Base-by-base conservation (phyloP, 495 filamentous ascomycete genomes). In the Glarea lozoyensis region DNA sequence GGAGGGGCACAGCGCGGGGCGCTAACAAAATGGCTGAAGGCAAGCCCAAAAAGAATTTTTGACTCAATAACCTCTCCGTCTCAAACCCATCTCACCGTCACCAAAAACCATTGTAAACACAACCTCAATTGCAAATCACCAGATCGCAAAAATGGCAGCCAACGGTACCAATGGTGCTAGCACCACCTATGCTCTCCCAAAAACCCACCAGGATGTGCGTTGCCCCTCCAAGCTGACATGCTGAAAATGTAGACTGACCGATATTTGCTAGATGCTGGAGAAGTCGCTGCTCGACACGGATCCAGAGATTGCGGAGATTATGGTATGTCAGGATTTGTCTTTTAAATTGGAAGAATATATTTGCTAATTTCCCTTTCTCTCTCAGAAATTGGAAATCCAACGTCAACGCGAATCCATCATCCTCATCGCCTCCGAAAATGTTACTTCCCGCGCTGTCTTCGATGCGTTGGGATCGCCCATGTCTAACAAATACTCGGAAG, bases 401-500 rank as follows among this genome's bases (percentile, higher is more conserved):
- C 85, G 92, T 60, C 92, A 99, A 72, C 82, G 89, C 55, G 89
- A 97, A 73, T 96, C 89, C 52, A 87, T 99, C 69, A 86, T 97
- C 60, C 78, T 99, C 64, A 99, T 99, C 57, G 93, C 86, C 60
- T 92, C 86, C 42, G 86, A 92, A 60, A 90, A 90, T 67, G 79
- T 93, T 59, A 92, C 86, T 24, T 90, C 86, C 31, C 83, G 83
- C 36, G 85, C 86, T 40, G 86, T 92, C 48, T 90, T 86, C 68
- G 86, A 92, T 67, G 85, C 86, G 51, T 77, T 92, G 38, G 86
- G 86, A 51, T 88, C 86, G 29, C 83, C 84, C 56, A 90, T 89
- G 86, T 88, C 82, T 58, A 90, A 99, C 79, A 99, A 99, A 73
- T 99, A 99, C 78, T 94, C 87, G 2, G 92, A 99, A 72, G 92